phyloP scores from a whole-genome alignment of 257 asterid species.

The Prunella vulgaris region DNA sequence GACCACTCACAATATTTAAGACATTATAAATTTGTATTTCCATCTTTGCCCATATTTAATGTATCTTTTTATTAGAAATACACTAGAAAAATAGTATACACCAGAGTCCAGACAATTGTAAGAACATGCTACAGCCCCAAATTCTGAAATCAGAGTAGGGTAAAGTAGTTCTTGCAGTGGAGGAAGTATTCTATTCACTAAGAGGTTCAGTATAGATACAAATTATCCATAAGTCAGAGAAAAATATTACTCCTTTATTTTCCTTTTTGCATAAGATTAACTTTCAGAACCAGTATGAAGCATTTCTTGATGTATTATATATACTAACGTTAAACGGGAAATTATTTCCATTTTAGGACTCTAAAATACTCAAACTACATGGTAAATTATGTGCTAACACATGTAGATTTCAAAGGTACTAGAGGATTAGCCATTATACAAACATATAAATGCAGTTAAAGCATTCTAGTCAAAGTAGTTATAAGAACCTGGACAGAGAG shows the following conservation, averaged over 20 bases:
- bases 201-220: background rate
- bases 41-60: no score
- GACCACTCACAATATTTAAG: no score
- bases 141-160: background rate
- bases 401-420: conserved; percentile 1
- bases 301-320: background rate
- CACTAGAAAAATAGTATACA: background rate
- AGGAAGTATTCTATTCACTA: background rate
- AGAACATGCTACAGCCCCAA: background rate
- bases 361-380: conserved; percentile 1
- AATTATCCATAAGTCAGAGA: background rate
- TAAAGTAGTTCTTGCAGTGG: background rate
- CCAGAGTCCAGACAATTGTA: background rate
- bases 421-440: conserved; percentile 4
- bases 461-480: conserved; percentile 9
- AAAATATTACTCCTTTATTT: background rate
- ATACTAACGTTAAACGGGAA: background rate
- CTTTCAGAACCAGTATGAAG: background rate
- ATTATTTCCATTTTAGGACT: background rate
- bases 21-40: no score
- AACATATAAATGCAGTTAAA: conserved; percentile 2
- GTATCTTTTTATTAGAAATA: no score
- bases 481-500: conserved; percentile 65
- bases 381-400: background rate
- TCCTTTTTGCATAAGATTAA: background rate